Conservation (phyloP, 768 basidiomycete genomes). For the Porphyrellus cyaneotinctus region DNA sequence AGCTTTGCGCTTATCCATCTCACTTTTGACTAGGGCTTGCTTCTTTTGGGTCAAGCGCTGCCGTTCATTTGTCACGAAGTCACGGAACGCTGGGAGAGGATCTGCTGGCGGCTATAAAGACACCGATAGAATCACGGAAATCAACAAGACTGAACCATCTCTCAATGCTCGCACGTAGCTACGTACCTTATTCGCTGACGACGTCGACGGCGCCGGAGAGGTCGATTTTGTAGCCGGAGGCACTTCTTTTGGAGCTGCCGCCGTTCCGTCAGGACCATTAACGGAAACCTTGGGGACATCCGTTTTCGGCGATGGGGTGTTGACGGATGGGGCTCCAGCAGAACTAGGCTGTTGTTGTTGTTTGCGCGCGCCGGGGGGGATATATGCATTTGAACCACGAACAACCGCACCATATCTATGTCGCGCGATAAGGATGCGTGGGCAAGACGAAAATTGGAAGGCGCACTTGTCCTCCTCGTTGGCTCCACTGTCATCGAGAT, state of each 20-base stretch:
- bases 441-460: conserved; percentile 11
- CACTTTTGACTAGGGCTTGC: conserved; percentile 82
- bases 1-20: conserved; percentile 92
- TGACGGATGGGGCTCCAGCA: conserved; percentile 29
- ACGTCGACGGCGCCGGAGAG: conserved; percentile 54
- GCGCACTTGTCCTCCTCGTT: conserved; percentile 97
- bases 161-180: neutral
- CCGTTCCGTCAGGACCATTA: conserved; percentile 72
- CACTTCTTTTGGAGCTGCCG: conserved; percentile 40
- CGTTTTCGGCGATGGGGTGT: conserved; percentile 26
- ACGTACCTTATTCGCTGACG: conserved; percentile 50
- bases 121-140: neutral
- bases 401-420: conserved; percentile 88
- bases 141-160: conserved; percentile 2
- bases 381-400: conserved; percentile 83
- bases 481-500: conserved; percentile 62
- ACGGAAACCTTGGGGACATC: conserved; percentile 73
- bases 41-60: conserved; percentile 88
- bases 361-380: conserved; percentile 87
- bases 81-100: conserved; percentile 79
- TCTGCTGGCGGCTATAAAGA: conserved; percentile 59
- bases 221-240: conserved; percentile 53
- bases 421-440: conserved; percentile 19
- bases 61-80: conserved; percentile 90
- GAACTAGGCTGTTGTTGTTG: conserved; percentile 27